Evolutionary conservation across 768 basidiomycete species (phyloP).

Genomic region (Leccinum aurantiacum): DNA sequence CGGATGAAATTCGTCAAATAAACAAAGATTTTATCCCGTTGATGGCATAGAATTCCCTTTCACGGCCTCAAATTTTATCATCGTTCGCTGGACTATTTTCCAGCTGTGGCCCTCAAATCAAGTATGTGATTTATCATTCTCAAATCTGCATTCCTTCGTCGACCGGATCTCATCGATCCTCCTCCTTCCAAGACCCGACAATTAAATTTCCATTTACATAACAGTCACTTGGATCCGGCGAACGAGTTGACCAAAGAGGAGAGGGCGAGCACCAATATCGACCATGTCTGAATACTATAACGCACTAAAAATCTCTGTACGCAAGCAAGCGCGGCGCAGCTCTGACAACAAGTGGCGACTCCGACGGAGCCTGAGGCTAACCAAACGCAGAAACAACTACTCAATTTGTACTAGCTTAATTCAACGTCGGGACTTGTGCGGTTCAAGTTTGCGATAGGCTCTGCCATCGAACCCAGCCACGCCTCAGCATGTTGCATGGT

Average conservation of each 20-base stretch:
- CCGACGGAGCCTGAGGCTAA: not conserved
- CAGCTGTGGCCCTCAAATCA: not conserved
- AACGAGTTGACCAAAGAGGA: not conserved
- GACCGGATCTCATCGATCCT: conserved; percentile 2
- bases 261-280: not conserved
- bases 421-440: not conserved
- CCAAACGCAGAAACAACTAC: not conserved
- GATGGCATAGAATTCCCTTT: not conserved
- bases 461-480: not conserved
- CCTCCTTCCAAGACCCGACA: not conserved
- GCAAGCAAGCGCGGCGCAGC: not conserved
- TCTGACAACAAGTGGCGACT: not conserved
- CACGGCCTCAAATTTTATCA: not conserved
- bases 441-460: not conserved
- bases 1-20: not conserved
- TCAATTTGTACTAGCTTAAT: not conserved
- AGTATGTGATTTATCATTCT: not conserved
- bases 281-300: not conserved
- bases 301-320: not conserved
- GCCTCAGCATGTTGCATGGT: not conserved
- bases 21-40: not conserved
- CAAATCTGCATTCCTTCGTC: not conserved
- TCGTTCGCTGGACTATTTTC: not conserved
- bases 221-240: not conserved
- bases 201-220: not conserved